phyloP scores from a whole-genome alignment of 208 protist genomes.

The Porcisia hertigi region DNA sequence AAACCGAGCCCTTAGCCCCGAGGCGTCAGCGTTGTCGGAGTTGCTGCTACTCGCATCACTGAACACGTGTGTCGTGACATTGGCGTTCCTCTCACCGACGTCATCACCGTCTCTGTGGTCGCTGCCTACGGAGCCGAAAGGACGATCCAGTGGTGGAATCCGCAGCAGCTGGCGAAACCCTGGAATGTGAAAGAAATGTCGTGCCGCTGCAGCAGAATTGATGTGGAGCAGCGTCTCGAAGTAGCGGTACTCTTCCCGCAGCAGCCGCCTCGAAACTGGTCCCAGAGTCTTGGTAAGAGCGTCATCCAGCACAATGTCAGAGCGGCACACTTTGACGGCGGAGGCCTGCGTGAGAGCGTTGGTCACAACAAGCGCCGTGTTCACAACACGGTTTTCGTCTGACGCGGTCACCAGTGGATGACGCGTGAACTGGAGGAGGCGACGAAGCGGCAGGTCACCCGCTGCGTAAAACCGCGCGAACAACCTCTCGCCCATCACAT shows the following conservation, averaged over 20 bases:
- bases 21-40: background rate
- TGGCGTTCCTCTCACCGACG: background rate
- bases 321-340: slow-evolving; percentile 22
- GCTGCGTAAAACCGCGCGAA: slow-evolving; percentile 63
- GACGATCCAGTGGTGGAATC: slow-evolving; percentile 35
- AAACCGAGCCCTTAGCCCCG: background rate
- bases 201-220: slow-evolving; percentile 33
- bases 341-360: slow-evolving; percentile 49
- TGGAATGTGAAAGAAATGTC: slow-evolving; percentile 57
- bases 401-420: slow-evolving; percentile 35
- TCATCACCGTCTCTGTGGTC: background rate
- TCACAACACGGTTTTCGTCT: slow-evolving; percentile 47
- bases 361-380: slow-evolving; percentile 51
- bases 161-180: slow-evolving; percentile 52
- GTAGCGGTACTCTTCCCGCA: slow-evolving; percentile 56
- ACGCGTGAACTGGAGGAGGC: slow-evolving; percentile 43
- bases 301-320: slow-evolving; percentile 41
- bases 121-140: slow-evolving; percentile 2
- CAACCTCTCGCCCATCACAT: slow-evolving; percentile 49
- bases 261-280: slow-evolving; percentile 31
- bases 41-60: background rate
- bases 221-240: slow-evolving; percentile 57
- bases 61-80: background rate
- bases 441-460: slow-evolving; percentile 45
- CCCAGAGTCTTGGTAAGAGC: slow-evolving; percentile 46